phyloP scores from a whole-genome alignment of 805 yeast genomes.

The Lipomyces lipofer region DNA sequence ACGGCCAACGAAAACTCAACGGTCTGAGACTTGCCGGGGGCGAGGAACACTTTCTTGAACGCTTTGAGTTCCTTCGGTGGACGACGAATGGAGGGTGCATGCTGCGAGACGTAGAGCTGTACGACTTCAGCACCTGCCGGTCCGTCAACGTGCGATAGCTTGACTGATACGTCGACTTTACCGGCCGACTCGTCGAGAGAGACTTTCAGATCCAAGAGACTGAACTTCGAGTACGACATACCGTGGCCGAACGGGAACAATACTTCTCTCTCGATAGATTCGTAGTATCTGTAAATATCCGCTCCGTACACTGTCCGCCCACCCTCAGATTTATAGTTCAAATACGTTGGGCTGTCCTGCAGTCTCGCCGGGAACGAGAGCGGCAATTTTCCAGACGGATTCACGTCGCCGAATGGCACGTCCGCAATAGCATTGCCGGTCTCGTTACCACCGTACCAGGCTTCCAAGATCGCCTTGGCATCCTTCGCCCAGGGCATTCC shows the following conservation, averaged over 20 bases:
- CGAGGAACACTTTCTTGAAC: conserved; percentile 48
- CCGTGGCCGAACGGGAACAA: conserved; percentile 66
- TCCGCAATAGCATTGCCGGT: conserved; percentile 62
- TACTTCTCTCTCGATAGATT: conserved; percentile 49
- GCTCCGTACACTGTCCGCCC: conserved; percentile 64
- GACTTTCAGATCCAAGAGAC: not conserved
- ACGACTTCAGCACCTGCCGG: conserved; percentile 55
- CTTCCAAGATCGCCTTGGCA: conserved; percentile 51
- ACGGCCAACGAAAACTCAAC: conserved; percentile 45
- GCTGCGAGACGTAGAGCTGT: conserved; percentile 51
- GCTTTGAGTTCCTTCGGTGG: conserved; percentile 64
- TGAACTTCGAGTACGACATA: conserved; percentile 57
- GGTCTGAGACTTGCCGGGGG: conserved; percentile 46
- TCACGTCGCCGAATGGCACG: conserved; percentile 57
- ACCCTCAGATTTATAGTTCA: conserved; percentile 52
- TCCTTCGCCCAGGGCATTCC: conserved; percentile 62
- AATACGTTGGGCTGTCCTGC: conserved; percentile 58
- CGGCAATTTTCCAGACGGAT: conserved; percentile 62
- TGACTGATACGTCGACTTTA: not conserved
- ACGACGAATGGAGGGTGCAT: conserved; percentile 47
- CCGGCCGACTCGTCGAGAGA: not conserved
- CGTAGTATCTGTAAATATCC: conserved; percentile 61
- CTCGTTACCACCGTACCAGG: conserved; percentile 61
- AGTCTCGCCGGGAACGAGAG: conserved; percentile 54
- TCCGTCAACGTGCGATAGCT: conserved; percentile 34